Percentiles rank a stretch among this genome's conserved stretches.
Evolutionary conservation across 2,329 filamentous ascomycete species (phyloP).

Genomic region (Aspergillus puulaauensis): DNA sequence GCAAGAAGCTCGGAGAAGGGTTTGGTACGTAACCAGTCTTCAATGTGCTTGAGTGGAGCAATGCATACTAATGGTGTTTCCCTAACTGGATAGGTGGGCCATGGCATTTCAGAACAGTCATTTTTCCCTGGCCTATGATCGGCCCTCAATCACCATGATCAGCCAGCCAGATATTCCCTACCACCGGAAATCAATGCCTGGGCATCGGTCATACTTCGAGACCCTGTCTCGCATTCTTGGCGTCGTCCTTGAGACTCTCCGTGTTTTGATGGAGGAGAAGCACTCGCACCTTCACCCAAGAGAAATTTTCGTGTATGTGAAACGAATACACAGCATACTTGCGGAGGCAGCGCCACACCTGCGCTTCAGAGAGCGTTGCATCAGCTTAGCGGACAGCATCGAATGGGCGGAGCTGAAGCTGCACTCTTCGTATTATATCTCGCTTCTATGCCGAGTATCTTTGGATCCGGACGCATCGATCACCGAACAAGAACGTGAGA

Average conservation of each 20-base stretch:
- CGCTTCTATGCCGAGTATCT: slow-evolving; percentile 58
- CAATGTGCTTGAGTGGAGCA: neutral
- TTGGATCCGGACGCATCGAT: slow-evolving; percentile 43
- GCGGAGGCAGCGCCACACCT: slow-evolving; percentile 57
- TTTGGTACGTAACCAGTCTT: slow-evolving; percentile 31
- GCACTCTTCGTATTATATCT: slow-evolving; percentile 62
- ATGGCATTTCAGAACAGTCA: slow-evolving; percentile 62
- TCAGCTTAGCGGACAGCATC: slow-evolving; percentile 48
- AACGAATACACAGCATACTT: slow-evolving; percentile 55
- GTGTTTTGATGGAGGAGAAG: slow-evolving; percentile 50
- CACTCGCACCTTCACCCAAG: slow-evolving; percentile 50
- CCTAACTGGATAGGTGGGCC: slow-evolving; percentile 45
- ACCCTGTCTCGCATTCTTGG: slow-evolving; percentile 55
- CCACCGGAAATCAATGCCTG: slow-evolving; percentile 50
- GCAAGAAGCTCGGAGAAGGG: slow-evolving; percentile 37
- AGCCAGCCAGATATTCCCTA: slow-evolving; percentile 49
- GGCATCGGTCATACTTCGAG: slow-evolving; percentile 55
- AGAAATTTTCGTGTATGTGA: slow-evolving; percentile 55
- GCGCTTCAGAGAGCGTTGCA: slow-evolving; percentile 46
- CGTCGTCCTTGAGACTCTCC: slow-evolving; percentile 54
- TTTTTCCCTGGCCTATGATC: slow-evolving; percentile 61
- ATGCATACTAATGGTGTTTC: neutral
- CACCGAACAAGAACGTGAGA: slow-evolving; percentile 35
- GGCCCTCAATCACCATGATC: slow-evolving; percentile 54
- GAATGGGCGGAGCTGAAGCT: slow-evolving; percentile 59